Conservation (phyloP, 345 rosid species). For the Raphanus raphanistrum region DNA sequence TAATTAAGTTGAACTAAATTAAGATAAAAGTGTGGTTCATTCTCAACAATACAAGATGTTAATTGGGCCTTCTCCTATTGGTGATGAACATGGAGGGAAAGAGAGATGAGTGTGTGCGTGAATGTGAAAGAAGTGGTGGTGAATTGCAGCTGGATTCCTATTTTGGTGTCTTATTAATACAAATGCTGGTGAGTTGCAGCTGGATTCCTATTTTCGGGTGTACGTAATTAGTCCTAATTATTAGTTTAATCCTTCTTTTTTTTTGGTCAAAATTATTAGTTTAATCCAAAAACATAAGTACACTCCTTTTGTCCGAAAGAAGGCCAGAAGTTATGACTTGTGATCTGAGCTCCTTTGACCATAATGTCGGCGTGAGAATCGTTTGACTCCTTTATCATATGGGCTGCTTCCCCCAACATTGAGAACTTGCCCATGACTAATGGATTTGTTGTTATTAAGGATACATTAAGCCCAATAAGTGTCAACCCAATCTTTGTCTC, state of each 20-base stretch:
- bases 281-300: conserved; percentile 31
- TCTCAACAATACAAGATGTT: conserved; percentile 25
- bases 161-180: background rate
- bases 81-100: conserved; percentile 17
- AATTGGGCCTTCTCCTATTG: conserved; percentile 18
- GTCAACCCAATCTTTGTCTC: background rate
- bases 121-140: conserved; percentile 15
- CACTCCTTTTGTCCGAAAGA: conserved; percentile 30
- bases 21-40: conserved; percentile 1
- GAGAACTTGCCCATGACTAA: background rate
- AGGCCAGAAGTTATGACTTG: background rate
- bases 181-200: conserved; percentile 35
- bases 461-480: background rate
- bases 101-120: conserved; percentile 14
- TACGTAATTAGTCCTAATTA: conserved; percentile 14
- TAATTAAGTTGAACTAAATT: background rate
- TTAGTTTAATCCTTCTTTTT: conserved; percentile 19
- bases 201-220: conserved; percentile 27
- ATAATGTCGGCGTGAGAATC: conserved; percentile 30
- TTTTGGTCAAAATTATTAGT: background rate
- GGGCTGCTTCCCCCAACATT: background rate
- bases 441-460: background rate
- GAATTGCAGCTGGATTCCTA: conserved; percentile 42
- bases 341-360: conserved; percentile 19
- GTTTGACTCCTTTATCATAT: conserved; percentile 4